phyloP scores from a whole-genome alignment of 1,284 basidiomycete genomes.

The Kwoniella shivajii region DNA sequence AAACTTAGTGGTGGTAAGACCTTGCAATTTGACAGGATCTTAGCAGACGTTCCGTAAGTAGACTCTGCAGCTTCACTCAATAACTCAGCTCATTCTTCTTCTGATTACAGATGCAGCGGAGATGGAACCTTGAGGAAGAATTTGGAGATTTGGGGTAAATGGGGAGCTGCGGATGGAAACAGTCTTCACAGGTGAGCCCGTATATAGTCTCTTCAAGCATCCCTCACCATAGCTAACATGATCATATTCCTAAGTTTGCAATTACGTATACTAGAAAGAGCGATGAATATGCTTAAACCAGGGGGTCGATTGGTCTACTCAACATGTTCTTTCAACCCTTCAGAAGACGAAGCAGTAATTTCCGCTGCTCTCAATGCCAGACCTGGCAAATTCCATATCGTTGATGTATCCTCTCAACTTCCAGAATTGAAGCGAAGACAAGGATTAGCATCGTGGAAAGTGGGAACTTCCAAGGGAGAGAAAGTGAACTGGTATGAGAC shows the following conservation, averaged over 20 bases:
- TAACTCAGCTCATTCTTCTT: slow-evolving; percentile 6
- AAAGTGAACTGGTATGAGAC: slow-evolving; percentile 40
- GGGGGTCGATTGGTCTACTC: slow-evolving; percentile 95
- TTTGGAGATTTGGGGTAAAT: slow-evolving; percentile 90
- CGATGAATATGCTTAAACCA: slow-evolving; percentile 83
- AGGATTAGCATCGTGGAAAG: slow-evolving; percentile 75
- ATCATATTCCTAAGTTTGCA: slow-evolving; percentile 65
- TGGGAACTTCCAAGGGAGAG: slow-evolving; percentile 48
- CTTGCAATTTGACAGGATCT: slow-evolving; percentile 86
- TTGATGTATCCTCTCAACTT: slow-evolving; percentile 73
- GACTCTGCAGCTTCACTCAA: not conserved
- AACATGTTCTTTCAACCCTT: slow-evolving; percentile 95
- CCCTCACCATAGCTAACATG: not conserved
- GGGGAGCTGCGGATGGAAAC: slow-evolving; percentile 86
- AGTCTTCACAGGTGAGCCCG: slow-evolving; percentile 76
- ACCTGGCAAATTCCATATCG: slow-evolving; percentile 74
- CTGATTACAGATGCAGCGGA: slow-evolving; percentile 66
- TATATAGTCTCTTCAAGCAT: not conserved
- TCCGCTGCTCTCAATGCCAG: slow-evolving; percentile 75
- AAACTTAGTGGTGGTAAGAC: slow-evolving; percentile 55
- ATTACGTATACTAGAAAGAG: slow-evolving; percentile 85
- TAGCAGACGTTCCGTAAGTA: slow-evolving; percentile 88
- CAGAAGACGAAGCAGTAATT: slow-evolving; percentile 97
- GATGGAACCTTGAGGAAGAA: slow-evolving; percentile 98
- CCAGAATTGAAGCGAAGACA: slow-evolving; percentile 73